Evolutionary conservation across 2,329 filamentous ascomycete species (phyloP).

Genomic region (Emergomyces pasteurianus): DNA sequence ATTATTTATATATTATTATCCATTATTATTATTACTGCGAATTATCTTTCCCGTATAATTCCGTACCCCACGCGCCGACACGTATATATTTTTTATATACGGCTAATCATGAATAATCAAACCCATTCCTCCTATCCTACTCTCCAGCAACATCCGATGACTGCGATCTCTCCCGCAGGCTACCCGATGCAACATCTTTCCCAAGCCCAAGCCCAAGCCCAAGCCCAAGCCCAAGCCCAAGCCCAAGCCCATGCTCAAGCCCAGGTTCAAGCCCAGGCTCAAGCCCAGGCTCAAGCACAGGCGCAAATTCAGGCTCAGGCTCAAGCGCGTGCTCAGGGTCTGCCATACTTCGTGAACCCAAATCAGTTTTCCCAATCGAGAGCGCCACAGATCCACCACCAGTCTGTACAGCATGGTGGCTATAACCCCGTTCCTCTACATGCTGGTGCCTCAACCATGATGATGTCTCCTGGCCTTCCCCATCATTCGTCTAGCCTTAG

Average conservation of each 20-base stretch:
- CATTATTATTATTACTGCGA: background rate
- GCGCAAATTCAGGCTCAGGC: constrained; percentile 3
- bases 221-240: background rate
- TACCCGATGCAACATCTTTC: constrained; percentile 5
- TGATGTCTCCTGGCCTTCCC: constrained; percentile 10
- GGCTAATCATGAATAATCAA: constrained; percentile 8
- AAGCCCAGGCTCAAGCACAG: background rate
- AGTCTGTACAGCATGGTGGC: constrained; percentile 7
- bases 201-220: background rate
- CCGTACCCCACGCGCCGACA: background rate
- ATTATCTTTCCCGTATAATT: background rate
- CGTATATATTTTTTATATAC: background rate
- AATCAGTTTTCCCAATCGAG: constrained; percentile 5
- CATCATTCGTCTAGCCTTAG: constrained; percentile 7
- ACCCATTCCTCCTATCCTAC: constrained; percentile 6
- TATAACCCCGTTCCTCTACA: constrained; percentile 9
- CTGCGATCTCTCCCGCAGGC: constrained; percentile 5
- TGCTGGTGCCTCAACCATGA: constrained; percentile 7
- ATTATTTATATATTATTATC: too few relatives aligned
- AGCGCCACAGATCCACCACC: constrained; percentile 7
- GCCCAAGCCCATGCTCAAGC: background rate
- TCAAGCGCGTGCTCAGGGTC: constrained; percentile 4
- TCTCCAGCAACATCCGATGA: constrained; percentile 12
- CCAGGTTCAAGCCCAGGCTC: constrained; percentile 3
- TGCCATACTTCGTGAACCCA: constrained; percentile 8